These are phyloP conservation scores for Termitomyces titanicus DNA, from an alignment of 768 basidiomycete genomes.

Conservation along the genomic window DNA sequence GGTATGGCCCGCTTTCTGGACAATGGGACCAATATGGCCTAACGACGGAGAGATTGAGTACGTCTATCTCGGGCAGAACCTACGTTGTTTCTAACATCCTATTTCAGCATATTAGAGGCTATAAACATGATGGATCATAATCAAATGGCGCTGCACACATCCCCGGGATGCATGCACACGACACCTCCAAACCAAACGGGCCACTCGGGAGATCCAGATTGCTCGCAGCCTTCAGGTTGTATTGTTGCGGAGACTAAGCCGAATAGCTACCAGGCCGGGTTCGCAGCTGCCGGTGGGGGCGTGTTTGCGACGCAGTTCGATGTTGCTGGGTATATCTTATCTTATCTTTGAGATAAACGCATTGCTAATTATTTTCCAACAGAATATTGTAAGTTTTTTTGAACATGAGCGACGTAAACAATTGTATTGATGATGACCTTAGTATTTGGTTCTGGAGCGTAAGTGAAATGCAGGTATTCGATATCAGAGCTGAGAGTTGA, in stretches of 20 bases:
- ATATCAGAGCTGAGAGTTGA: constrained; percentile 9
- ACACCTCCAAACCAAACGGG: constrained; percentile 43
- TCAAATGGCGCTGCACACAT: constrained; percentile 77
- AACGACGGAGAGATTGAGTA: constrained; percentile 46
- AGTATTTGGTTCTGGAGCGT: constrained; percentile 50
- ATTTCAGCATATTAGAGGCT: constrained; percentile 69
- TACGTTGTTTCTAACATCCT: too few relatives aligned
- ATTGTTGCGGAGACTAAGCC: constrained; percentile 54
- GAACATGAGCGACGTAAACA: not conserved
- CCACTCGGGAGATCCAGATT: constrained; percentile 48
- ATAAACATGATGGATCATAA: constrained; percentile 72
- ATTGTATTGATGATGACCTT: not conserved
- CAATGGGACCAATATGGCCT: constrained; percentile 40
- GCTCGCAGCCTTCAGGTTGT: constrained; percentile 55
- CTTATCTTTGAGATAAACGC: not conserved
- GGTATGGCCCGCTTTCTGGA: constrained; percentile 53
- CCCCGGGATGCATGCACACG: constrained; percentile 34
- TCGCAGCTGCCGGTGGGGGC: constrained; percentile 69
- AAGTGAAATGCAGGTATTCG: constrained; percentile 10
- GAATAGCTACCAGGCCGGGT: constrained; percentile 63
- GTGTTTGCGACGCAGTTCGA: constrained; percentile 76
- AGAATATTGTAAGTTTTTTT: constrained; percentile 24
- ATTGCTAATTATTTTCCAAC: not conserved
- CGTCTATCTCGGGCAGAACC: not conserved
- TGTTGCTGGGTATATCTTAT: constrained; percentile 27